Percentiles rank a stretch among this genome's conserved stretches.
Conservation (phyloP, 768 basidiomycete species). For the Auriscalpium microsporum region DNA sequence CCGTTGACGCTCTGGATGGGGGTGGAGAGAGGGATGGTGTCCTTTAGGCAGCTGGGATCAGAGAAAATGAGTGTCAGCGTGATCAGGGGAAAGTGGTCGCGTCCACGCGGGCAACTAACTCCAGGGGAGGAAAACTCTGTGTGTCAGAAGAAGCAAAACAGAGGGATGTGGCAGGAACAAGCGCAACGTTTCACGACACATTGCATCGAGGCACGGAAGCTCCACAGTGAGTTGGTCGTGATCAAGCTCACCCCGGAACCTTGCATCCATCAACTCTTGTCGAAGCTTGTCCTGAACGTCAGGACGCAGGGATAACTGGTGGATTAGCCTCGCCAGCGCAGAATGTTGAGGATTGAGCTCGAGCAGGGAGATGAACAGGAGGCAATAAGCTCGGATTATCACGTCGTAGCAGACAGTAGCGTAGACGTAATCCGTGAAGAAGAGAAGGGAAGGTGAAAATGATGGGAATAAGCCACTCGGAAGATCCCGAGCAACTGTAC, state of each 20-base stretch:
- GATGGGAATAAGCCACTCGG: no score
- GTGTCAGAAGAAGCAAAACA: not conserved
- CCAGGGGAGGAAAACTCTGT: not conserved
- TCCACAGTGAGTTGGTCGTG: conserved; percentile 20
- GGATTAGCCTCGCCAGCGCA: conserved; percentile 20
- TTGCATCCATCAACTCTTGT: conserved; percentile 17
- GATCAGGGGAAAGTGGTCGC: not conserved
- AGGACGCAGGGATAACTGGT: conserved; percentile 19
- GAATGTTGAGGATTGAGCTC: no score
- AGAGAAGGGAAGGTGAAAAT: no score
- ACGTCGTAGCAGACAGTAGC: no score
- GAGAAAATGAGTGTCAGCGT: no score
- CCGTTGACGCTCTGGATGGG: not conserved
- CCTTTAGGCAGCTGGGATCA: not conserved
- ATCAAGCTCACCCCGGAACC: conserved; percentile 11
- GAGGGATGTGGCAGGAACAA: conserved; percentile 10
- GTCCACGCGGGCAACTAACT: not conserved
- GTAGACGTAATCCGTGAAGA: no score
- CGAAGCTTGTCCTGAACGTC: conserved; percentile 21
- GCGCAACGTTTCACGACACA: conserved; percentile 18
- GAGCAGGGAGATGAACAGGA: no score
- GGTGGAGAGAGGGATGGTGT: not conserved
- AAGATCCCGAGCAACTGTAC: no score
- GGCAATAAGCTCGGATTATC: no score
- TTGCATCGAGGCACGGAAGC: conserved; percentile 23